A percentile compares a stretch with the other conserved stretches of the same genome.
phyloP scores from a whole-genome alignment of 257 asterid species.

The Fraxinus quadrangulata region DNA sequence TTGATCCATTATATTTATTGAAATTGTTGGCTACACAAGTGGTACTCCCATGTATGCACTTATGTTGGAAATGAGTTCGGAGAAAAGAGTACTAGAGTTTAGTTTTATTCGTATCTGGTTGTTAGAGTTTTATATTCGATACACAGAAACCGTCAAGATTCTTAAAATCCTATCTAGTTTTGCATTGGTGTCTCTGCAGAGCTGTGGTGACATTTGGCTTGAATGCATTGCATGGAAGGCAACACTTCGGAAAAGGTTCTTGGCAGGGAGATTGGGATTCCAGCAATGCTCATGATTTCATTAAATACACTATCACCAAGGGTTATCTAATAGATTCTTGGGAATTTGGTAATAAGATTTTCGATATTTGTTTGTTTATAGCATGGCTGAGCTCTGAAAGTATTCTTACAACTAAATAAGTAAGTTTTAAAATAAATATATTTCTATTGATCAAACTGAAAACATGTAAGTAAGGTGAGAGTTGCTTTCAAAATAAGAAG shows the following conservation, averaged over 20 bases:
- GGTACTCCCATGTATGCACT: background rate
- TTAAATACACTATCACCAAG: constrained; percentile 67
- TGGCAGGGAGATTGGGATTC: constrained; percentile 91
- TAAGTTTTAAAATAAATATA: background rate
- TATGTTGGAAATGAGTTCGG: background rate
- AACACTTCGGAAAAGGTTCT: constrained; percentile 34
- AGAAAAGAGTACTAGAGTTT: background rate
- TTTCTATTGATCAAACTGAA: background rate
- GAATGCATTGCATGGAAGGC: constrained; percentile 89
- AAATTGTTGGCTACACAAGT: background rate
- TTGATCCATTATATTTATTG: background rate
- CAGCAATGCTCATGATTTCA: constrained; percentile 69
- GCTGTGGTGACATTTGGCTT: constrained; percentile 78
- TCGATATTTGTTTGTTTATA: constrained; percentile 9
- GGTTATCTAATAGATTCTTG: constrained; percentile 77
- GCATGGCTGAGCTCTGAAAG: background rate
- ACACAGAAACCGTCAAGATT: background rate
- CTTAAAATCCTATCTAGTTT: background rate
- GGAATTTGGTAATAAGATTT: constrained; percentile 73
- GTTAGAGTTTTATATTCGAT: background rate
- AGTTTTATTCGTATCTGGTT: background rate
- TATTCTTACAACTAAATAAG: background rate
- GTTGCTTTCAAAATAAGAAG: background rate
- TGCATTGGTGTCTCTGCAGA: constrained; percentile 42
- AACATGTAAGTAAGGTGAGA: background rate